Evolutionary conservation across 139 green algal species (phyloP).

Genomic region (Tetraselmis striata): DNA sequence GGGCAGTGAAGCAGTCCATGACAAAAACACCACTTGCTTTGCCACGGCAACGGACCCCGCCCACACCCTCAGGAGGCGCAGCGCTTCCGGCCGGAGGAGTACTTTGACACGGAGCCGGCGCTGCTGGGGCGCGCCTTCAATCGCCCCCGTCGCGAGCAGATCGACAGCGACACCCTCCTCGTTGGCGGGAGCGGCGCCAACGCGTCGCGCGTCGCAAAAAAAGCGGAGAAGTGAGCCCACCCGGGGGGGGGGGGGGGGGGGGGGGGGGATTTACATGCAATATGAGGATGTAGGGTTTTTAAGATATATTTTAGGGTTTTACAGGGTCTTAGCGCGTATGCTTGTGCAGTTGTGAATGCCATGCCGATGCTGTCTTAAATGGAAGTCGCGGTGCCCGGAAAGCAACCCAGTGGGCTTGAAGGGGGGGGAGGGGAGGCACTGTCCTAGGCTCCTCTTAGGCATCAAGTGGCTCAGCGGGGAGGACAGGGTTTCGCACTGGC

Average conservation of each 20-base stretch:
- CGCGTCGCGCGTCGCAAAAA: constrained; percentile 1
- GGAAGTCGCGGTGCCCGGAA: no score
- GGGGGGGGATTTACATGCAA: background rate
- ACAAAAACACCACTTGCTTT: no score
- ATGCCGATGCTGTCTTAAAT: no score
- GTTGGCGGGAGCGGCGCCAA: constrained; percentile 17
- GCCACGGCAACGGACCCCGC: no score
- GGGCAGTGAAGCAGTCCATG: no score
- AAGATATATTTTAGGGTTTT: constrained; percentile 3
- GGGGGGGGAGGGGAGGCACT: no score
- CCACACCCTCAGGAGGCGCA: constrained; percentile 33
- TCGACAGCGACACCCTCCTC: constrained; percentile 8
- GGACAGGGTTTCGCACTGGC: no score
- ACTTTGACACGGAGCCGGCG: constrained; percentile 74
- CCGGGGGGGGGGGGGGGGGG: background rate
- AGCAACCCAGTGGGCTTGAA: no score
- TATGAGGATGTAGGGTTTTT: background rate
- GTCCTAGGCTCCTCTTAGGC: no score
- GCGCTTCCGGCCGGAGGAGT: constrained; percentile 49
- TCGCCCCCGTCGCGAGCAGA: constrained; percentile 47
- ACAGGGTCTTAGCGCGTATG: background rate
- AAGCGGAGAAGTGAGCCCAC: background rate
- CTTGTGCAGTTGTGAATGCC: background rate
- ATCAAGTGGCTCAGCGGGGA: no score
- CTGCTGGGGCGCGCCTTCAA: constrained; percentile 76